Percentiles rank a stretch among this genome's conserved stretches.
These are phyloP conservation scores for Arabis alpina DNA, from an alignment of 345 rosid genomes.

Conservation along the genomic window DNA sequence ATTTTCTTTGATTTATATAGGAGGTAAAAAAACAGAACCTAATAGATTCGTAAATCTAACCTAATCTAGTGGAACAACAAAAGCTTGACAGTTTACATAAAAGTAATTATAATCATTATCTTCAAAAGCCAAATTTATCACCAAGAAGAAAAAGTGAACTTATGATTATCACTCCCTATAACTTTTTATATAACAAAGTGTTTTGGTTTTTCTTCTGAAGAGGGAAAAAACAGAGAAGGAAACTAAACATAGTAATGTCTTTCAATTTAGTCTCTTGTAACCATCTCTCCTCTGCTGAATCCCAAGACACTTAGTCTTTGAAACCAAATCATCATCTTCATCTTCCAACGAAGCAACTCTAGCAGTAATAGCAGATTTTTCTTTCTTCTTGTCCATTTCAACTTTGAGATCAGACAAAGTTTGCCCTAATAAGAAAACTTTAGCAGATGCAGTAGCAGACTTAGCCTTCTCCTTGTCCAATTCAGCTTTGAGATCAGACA, in stretches of 20 bases:
- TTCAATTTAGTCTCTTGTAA: neutral
- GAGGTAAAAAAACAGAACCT: too few relatives aligned
- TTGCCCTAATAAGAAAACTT: neutral
- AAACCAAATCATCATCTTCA: neutral
- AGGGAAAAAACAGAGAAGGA: neutral
- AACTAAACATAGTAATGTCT: neutral
- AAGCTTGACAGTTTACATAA: too few relatives aligned
- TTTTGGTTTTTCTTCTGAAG: neutral
- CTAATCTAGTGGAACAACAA: too few relatives aligned
- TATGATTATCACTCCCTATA: too few relatives aligned
- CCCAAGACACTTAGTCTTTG: neutral
- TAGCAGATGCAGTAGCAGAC: neutral
- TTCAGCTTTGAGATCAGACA: neutral
- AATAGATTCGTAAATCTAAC: too few relatives aligned
- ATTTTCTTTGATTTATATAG: too few relatives aligned
- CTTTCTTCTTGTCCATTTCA: neutral
- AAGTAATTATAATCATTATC: too few relatives aligned
- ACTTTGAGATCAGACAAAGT: conserved; percentile 5
- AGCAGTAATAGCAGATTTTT: neutral
- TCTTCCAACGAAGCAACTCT: neutral
- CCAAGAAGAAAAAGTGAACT: too few relatives aligned
- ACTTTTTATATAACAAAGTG: neutral
- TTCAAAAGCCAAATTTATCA: too few relatives aligned
- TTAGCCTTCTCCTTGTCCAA: too few relatives aligned
- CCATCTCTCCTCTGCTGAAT: conserved; percentile 3